Evolutionary conservation across 768 basidiomycete species (phyloP).

Genomic region (Lenzites betulinus): DNA sequence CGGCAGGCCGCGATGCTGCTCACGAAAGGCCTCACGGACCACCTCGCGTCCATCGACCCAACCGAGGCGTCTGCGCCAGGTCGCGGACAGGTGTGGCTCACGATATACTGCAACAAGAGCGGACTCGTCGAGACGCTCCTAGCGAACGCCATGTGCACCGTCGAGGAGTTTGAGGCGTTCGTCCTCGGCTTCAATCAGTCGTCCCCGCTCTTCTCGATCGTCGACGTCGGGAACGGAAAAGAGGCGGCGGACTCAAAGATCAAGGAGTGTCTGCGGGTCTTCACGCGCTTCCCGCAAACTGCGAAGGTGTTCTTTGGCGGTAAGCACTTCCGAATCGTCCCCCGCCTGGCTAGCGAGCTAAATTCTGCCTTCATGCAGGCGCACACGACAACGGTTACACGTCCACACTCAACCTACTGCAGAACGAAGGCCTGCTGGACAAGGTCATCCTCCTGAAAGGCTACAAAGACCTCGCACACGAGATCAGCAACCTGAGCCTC

Average conservation of each 20-base stretch:
- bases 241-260: constrained; percentile 47
- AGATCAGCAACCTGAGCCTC: constrained; percentile 35
- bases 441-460: constrained; percentile 44
- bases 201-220: constrained; percentile 42
- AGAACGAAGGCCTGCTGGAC: constrained; percentile 40
- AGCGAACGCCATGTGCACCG: constrained; percentile 33
- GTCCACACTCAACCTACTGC: constrained; percentile 38
- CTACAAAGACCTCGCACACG: constrained; percentile 39
- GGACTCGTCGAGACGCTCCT: constrained; percentile 37
- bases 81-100: constrained; percentile 39
- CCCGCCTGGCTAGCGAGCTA: no score
- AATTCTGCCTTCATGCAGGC: constrained; percentile 16
- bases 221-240: constrained; percentile 45
- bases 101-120: constrained; percentile 40
- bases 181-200: constrained; percentile 43
- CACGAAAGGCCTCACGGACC: constrained; percentile 38
- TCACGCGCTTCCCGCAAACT: constrained; percentile 49
- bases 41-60: constrained; percentile 31
- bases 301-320: constrained; percentile 43
- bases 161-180: constrained; percentile 40
- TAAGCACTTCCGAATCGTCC: not conserved
- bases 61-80: constrained; percentile 23
- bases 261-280: constrained; percentile 57
- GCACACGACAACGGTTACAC: constrained; percentile 47
- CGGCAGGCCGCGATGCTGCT: constrained; percentile 39